Evolutionary conservation across 2,329 filamentous ascomycete species (phyloP), one percentile per base, ranked within the genome.

Genomic region (Phialophora expanda): DNA sequence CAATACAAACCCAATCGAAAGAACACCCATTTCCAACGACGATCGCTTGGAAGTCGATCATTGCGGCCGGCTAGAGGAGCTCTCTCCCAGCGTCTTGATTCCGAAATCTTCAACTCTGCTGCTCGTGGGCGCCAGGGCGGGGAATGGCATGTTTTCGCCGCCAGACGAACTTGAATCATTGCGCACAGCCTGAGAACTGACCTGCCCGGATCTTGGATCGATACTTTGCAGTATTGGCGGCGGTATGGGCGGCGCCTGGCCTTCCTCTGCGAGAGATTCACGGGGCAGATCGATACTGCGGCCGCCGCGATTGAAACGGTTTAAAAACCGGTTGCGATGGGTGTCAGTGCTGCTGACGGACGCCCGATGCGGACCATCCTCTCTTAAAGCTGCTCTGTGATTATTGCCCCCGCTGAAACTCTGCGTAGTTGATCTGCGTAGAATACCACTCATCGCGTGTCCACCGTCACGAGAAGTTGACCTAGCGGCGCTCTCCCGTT

Each of bases 261-360:
- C 68, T 61, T 70, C 69, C 30, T 72, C 70, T 17, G 65, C 66
- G 3, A 71, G 51, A 14, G 69, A 69, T n/a, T 71, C 70, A 26
- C 68, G 63, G 17, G 62, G 64, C 20, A 53, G 56, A 41, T 72
- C 70, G 4, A 64, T 56, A 44, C 65, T 68, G 54, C 59, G 59
- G 26, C 44, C 58, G 26, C 54, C 17, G n/a, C 76, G 76, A 34
- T 74, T 72, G 2, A 74, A 72, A n/a, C 86, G 82, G 41, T 82
- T 78, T 75, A 90, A 87, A 78, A 90, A 89, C 2, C 87, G 82
- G 68, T 88, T 88, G 6, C 84, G 82, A 64, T 87, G 85, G 5
- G 78, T 78, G 4, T 81, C 78, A 14, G 77, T 77, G 48, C 76
- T 71, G 26, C 53, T 66, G 20, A 71, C 60, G 12, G 66, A 67